phyloP scores from a whole-genome alignment of 768 basidiomycete species.

The Mrakia hoshinonis region DNA sequence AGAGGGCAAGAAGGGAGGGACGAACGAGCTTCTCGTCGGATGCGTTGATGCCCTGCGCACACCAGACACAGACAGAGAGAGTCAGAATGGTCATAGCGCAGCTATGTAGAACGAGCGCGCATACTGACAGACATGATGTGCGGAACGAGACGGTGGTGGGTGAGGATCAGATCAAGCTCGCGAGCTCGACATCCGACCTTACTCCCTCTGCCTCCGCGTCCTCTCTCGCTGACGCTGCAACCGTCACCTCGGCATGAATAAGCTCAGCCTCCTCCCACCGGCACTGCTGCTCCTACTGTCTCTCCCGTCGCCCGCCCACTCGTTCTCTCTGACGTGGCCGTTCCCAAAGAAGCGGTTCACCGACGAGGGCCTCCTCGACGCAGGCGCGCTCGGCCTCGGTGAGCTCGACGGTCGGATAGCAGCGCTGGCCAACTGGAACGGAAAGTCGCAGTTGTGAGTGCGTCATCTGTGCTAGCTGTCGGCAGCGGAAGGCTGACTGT shows the following conservation, averaged over 20 bases:
- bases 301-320: neutral
- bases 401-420: conserved; percentile 59
- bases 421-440: conserved; percentile 92
- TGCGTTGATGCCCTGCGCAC: conserved; percentile 23
- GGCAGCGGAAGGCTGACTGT: neutral
- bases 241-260: neutral
- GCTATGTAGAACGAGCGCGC: neutral
- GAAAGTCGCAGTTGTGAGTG: conserved; percentile 75
- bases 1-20: neutral
- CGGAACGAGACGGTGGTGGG: neutral
- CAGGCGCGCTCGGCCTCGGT: conserved; percentile 69
- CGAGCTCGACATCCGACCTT: neutral
- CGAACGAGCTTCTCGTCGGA: conserved; percentile 28
- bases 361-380: conserved; percentile 67
- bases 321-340: conserved; percentile 52
- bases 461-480: neutral
- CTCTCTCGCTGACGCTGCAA: neutral
- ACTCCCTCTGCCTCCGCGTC: neutral
- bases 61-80: neutral
- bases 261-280: conserved; percentile 9
- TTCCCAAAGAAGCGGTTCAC: conserved; percentile 78
- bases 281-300: conserved; percentile 4
- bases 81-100: neutral
- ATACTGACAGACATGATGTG: conserved; percentile 17
- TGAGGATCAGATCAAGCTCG: neutral